Evolutionary conservation across 148 eudicot genomes (phyloP), one percentile per base, ranked within the genome.

Genomic region (Amaranthus cruentus): DNA sequence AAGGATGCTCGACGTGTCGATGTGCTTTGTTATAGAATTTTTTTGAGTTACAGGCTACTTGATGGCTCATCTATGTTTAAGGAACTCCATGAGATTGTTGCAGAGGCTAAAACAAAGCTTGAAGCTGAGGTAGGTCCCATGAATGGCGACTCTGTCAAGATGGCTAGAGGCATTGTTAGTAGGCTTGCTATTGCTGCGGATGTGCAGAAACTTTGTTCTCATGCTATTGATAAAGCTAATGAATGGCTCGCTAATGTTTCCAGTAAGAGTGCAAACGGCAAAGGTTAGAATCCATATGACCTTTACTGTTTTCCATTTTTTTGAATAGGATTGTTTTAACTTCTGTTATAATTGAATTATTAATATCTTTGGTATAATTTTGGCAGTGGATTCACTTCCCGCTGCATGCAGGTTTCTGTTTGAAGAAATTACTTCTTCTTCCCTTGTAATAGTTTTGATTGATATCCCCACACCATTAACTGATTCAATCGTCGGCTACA

Each of bases 371-470:
- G 69, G 55, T 59, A 65, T 55, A 66, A 68, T 70, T 47, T 76
- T 84, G 78, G 89, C 91, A 95, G 98, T 83, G 83, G 89, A 88
- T 79, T 87, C 98, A 57, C 79, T 89, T 76, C 97, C 97, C 28
- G 86, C 91, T 69, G 97, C 97, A 57, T 95, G 97, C 93, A 91
- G 82, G 84, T 87, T 95, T 80, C 72, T 79, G 68, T 95, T 95
- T 73, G 91, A 95, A 81, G 93, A 95, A 78, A 87, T 91, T 62
- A 77, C 90, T 10, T 79, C 88, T 55, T 88, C 93, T 75, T 95
- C 96, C 13, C 85, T 91, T 80, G 80, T 78, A 9, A 69, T 95
- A 71, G 85, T 87, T 9, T 77, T 95, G 81, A 78, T 88, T 62
- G 96, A 95, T 63, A 63, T 90, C 66, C 86, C 91, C 5, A 73